Percentiles rank a stretch among this genome's conserved stretches.
These are phyloP conservation scores for Barnettozyma populi DNA, from an alignment of 805 yeast genomes.

Conservation along the genomic window DNA sequence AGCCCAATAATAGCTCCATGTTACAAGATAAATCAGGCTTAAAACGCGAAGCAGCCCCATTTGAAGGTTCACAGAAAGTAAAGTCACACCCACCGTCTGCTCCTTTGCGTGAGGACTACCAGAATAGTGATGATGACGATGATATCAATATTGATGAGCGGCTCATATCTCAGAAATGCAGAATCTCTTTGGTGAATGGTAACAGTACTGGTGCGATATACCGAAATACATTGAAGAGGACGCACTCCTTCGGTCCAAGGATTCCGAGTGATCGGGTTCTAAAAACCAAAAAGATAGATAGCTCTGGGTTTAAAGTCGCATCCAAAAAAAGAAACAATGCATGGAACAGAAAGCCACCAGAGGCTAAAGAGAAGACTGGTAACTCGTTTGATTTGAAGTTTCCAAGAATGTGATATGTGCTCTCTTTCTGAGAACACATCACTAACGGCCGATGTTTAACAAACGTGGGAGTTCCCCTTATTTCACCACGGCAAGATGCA, in stretches of 20 bases:
- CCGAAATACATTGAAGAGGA: not conserved
- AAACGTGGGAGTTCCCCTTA: too few species aligned
- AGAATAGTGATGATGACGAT: conserved; percentile 1
- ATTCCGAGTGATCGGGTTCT: conserved; percentile 11
- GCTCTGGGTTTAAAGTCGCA: not conserved
- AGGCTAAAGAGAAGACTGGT: not conserved
- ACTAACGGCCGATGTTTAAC: too few species aligned
- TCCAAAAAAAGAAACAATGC: not conserved
- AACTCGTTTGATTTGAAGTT: conserved; percentile 13
- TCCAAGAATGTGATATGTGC: conserved; percentile 9
- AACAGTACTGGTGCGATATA: not conserved
- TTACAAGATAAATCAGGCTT: not conserved
- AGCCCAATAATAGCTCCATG: conserved; percentile 6
- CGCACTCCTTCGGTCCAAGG: conserved; percentile 6
- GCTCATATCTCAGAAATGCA: not conserved
- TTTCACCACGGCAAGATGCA: too few species aligned
- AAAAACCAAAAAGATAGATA: conserved; percentile 7
- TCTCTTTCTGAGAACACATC: too few species aligned
- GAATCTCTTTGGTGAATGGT: not conserved
- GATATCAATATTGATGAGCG: not conserved
- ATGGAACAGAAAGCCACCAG: not conserved
- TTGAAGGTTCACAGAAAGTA: too few species aligned
- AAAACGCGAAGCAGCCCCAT: not conserved
- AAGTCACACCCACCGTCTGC: not conserved
- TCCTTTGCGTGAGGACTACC: not conserved